Evolutionary conservation across 2,329 filamentous ascomycete genomes (phyloP).

Genomic region (Claviceps arundinis): DNA sequence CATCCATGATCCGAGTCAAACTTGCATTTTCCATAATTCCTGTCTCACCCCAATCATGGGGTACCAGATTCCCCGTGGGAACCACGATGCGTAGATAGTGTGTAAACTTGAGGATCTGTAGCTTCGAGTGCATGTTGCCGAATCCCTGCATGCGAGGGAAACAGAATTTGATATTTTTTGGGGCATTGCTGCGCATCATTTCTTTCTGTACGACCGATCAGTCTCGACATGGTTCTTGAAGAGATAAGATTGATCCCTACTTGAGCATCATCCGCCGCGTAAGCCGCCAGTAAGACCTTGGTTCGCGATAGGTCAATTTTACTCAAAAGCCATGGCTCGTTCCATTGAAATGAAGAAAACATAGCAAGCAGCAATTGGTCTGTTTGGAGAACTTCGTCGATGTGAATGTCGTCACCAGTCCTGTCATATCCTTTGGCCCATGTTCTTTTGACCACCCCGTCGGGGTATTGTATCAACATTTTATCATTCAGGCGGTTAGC

Average conservation of each 20-base stretch:
- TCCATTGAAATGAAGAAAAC: constrained; percentile 78
- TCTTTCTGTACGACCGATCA: constrained; percentile 22
- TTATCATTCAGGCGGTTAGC: constrained; percentile 6
- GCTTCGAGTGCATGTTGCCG: constrained; percentile 83
- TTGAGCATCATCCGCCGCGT: constrained; percentile 37
- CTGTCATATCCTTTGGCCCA: constrained; percentile 54
- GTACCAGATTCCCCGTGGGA: constrained; percentile 74
- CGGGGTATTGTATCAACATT: constrained; percentile 27
- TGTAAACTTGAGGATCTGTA: constrained; percentile 75
- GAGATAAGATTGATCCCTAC: constrained; percentile 22
- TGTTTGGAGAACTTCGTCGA: constrained; percentile 75
- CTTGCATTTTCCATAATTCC: constrained; percentile 74
- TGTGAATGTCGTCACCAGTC: constrained; percentile 60
- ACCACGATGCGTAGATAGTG: constrained; percentile 66
- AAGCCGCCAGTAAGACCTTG: constrained; percentile 48
- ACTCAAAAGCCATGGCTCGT: constrained; percentile 63
- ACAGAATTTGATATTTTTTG: constrained; percentile 50
- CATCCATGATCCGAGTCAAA: not conserved
- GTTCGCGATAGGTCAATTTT: constrained; percentile 53
- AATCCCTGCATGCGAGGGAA: constrained; percentile 70
- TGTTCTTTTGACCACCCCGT: constrained; percentile 68
- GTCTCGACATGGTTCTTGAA: not conserved
- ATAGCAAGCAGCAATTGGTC: constrained; percentile 61
- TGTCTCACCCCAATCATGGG: constrained; percentile 80
- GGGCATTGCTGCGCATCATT: constrained; percentile 35